Base-by-base conservation (phyloP, 306 rosid species). In the Vigna nakashimae region DNA sequence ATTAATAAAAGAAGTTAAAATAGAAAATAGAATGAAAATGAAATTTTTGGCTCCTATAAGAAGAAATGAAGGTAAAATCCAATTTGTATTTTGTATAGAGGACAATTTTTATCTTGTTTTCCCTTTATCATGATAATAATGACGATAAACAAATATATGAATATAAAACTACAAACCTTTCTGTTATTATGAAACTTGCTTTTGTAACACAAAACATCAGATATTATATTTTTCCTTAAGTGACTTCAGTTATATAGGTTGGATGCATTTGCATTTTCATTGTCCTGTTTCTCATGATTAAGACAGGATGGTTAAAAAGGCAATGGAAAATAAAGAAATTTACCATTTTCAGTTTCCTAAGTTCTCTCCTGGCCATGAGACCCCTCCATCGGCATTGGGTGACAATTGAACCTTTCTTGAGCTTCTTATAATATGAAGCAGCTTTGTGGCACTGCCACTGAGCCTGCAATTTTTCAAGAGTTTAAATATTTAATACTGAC, bases 301-400 rank as follows among this genome's bases (percentile, higher is more conserved):
- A 53, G 43, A 75, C 14, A 66, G 40, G 24, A n/a, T 45, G 77
- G 78, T 55, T 60, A 58, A 46, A 68, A 26, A 57, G 9, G 49
- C 36, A 18, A 49, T 66, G 46, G 7, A 14, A 28, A 34, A 64
- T 58, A 51, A 30, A 68, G 58, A 74, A 71, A 60, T 75, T 30
- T 60, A 84, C 99, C 99, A 92, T 90, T 89, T 92, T 96, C 84
- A 92, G 93, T 84, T 90, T 96, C 85, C 98, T 92, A 74, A 92
- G 98, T 75, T 92, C 99, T 83, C 51, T 85, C 81, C 87, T 91
- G 26, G 87, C 97, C 55, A 82, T n/a, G 66, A 77, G 80, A 42
- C 97, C 97, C 76, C 99, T 88, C 98, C 94, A 88, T 85, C 86
- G 83, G 89, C 96, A 87, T 84, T 96, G 99, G 69, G 96, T 65